phyloP scores from a whole-genome alignment of 345 rosid genomes.

The Linum tenue region DNA sequence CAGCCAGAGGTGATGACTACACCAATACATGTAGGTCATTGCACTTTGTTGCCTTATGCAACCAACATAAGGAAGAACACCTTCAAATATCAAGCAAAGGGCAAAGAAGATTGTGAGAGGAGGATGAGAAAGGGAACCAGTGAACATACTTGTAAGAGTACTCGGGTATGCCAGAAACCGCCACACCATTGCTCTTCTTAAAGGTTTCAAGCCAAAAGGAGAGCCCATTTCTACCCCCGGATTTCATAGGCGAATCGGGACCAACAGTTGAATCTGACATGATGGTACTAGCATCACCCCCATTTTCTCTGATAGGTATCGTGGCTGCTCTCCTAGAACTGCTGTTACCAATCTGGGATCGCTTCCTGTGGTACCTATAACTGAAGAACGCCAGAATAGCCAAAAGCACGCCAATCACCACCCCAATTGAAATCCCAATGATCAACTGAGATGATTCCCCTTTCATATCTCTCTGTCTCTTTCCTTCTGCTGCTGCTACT shows the following conservation, averaged over 20 bases:
- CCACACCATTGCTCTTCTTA: constrained; percentile 43
- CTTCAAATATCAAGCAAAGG: background rate
- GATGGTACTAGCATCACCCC: constrained; percentile 54
- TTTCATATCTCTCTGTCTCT: constrained; percentile 43
- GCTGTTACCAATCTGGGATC: constrained; percentile 80
- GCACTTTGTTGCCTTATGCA: too few relatives aligned
- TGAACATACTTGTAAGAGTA: constrained; percentile 72
- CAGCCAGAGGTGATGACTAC: too few relatives aligned
- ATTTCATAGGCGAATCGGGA: constrained; percentile 81
- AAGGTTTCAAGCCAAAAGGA: constrained; percentile 76
- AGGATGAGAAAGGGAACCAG: background rate
- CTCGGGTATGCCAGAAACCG: constrained; percentile 88
- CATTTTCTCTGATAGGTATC: constrained; percentile 75
- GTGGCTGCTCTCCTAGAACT: constrained; percentile 72
- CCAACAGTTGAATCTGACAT: constrained; percentile 76
- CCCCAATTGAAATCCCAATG: constrained; percentile 78
- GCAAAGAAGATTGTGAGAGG: constrained; percentile 1
- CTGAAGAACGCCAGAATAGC: constrained; percentile 57
- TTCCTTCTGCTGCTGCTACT: constrained; percentile 4
- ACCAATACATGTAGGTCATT: too few relatives aligned
- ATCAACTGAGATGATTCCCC: constrained; percentile 77
- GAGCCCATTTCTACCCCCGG: constrained; percentile 44
- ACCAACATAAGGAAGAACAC: too few relatives aligned
- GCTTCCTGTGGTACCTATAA: constrained; percentile 57
- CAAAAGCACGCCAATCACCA: constrained; percentile 81